Base-by-base conservation (phyloP, 768 basidiomycete genomes). In the Suillus brevipes region DNA sequence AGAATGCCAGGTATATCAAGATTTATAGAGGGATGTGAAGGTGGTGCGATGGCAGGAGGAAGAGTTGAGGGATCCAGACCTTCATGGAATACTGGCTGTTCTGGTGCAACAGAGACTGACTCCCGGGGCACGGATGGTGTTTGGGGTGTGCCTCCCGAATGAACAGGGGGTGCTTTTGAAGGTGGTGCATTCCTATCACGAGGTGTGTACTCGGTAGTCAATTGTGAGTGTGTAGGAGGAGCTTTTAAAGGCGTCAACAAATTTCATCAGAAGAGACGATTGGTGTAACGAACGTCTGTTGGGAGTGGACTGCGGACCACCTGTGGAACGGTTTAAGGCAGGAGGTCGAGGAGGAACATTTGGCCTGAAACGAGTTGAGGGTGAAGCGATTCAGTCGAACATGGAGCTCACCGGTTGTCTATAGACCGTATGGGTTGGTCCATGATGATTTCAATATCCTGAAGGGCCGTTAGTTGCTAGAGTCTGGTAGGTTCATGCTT, bases 381-480 rank as follows among this genome's bases (percentile, higher is more conserved):
- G 56, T 43, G 13, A 61, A 62, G 53, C 64, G 65, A 37, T 31
- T 47, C 45, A 5, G 42, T 40, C 59, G 23, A 8, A 25, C 43
- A 67, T 66, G 62, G 12, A 59, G 10, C 79, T 61, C 73, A 89
- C 89, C 92, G 84, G 71, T 94, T 86, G 78, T 94, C 92, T 23
- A 91, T 78, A 6, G 88, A 90, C 63, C 87, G 88, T 20, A 86
- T 76, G 10, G 87, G 80, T 3, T 87, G 87, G 71, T 97, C 93
- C 87, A 94, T 89, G 62, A 97, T 94, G 69, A 97, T 91, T 80
- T 97, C 95, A 67, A 97, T 83, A 74, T 97, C 89, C 90, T 94
- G 31, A 63, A 38, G 42, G 47, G 62, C 28, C 18, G 49, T 73
- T 58, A 70, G 53, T 45, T 42, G 37, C 31, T 18, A n/a, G 47